Base-by-base conservation (phyloP, 208 protist genomes). In the Trypanosoma melophagium region DNA sequence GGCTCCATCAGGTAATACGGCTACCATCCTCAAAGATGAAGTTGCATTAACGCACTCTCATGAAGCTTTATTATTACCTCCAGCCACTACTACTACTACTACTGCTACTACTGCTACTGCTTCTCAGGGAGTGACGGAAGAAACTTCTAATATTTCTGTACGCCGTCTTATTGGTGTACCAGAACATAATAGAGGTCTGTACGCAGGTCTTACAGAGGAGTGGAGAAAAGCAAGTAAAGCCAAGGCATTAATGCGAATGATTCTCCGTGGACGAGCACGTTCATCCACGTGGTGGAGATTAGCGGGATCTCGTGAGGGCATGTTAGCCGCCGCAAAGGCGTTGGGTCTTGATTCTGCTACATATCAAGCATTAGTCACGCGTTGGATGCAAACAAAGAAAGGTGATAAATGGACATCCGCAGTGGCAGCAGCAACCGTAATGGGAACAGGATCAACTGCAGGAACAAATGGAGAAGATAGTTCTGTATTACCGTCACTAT, bases 101-200 rank as follows among this genome's bases (percentile, higher is more conserved):
- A 10, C 17, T 16, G 28, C 9, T 19, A 10, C 10, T 7, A 40
- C 4, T 64, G 3, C n/a, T 64, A 40, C n/a, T 53, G 38, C 22
- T 3, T 2, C 41, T 14, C 22, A 17, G 1, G 28, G 7, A 45
- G n/a, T 9, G 17, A 38, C 7, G 44, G 25, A 55, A 56, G 9
- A 35, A 41, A 25, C 17, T 40, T 1, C 28, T 21, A 42, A 38
- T 41, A 13, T 74, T 0, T 16, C 21, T 41, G 50, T 54, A 5
- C 31, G 81, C 35, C 76, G 82, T 0, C 73, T 93, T 28, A 56
- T 78, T 45, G 77, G 76, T 16, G 41, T 84, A 0, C 77, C 84
- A 2, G 63, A 89, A 21, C 74, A 93, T 78, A 80, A 93, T 71
- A 77, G 87, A 35, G 81, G 82, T 19, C 61, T 93, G 21, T 87